Evolutionary conservation across 495 filamentous ascomycete genomes (phyloP), one percentile per base, ranked within the genome.

Genomic region (Melanomma pulvis-pyrius): DNA sequence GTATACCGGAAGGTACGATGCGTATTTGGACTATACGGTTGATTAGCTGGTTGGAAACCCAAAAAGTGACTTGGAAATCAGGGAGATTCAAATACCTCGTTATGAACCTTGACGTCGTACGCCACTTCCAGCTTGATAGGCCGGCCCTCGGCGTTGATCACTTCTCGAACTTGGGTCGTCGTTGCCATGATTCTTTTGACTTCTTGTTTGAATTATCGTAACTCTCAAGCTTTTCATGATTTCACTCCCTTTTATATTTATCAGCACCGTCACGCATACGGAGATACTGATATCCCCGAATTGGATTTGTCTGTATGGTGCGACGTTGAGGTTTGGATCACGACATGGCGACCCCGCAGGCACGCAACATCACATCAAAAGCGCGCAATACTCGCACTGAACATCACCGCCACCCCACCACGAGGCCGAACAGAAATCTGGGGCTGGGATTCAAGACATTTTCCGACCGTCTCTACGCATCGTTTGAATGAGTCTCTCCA

Each of bases 1-100:
- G 76, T 86, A 88, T 32, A 84, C 84, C 4, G 87, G 87, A 11
- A 89, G 79, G 60, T 89, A 89, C 49, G 79, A 76, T 3, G 83
- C 77, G 72, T 89, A 89, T 65, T 84, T 82, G 68, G 79, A 81
- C 80, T 81, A 65, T 13, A 64, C 73, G 11, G 55, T 25, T 36
- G 26, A 5, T 57, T 28, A 39, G 26, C 22, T 24, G 5, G 44
- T 48, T 48, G 17, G 36, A 59, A 25, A 46, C 3, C 2, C 13
- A 47, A 5, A 47, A 22, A 1, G 24, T 46, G 17, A 47, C 6
- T 17, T 15, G 15, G 15, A 6, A 22, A 36, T 28, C 17, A 9
- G 21, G 26, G 3, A 12, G 12, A 12, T 56, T n/a, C 17, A 8
- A 39, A 15, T 56, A 63, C 60, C 36, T 63, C 49, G 9, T 65